Percentiles rank a stretch among this genome's conserved stretches.
Conservation (phyloP, 2,329 filamentous ascomycete species). For the Madurella mycetomatis region DNA sequence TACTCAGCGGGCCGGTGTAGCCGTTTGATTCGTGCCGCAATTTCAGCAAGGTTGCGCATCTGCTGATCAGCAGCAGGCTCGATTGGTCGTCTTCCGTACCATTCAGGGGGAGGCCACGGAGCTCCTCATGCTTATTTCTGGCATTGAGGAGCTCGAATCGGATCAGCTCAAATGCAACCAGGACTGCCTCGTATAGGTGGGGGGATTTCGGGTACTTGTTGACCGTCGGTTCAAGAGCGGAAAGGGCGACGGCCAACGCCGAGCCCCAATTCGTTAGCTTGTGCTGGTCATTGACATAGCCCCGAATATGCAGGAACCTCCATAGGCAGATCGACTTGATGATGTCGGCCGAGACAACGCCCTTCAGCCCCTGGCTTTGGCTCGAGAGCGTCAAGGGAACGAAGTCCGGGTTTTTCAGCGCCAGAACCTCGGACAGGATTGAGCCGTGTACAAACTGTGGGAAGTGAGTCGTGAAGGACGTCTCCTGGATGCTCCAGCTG, state of each 20-base stretch:
- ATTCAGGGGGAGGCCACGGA: conserved; percentile 52
- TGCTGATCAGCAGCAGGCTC: conserved; percentile 76
- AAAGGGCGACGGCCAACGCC: conserved; percentile 67
- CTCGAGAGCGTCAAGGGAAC: conserved; percentile 62
- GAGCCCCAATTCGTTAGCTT: conserved; percentile 79
- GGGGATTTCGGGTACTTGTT: conserved; percentile 41
- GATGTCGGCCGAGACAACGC: conserved; percentile 63
- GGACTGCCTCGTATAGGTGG: conserved; percentile 67
- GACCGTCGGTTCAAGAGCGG: conserved; percentile 53
- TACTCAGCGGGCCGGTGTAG: conserved; percentile 90
- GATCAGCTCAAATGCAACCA: conserved; percentile 82
- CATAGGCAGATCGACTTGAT: conserved; percentile 70
- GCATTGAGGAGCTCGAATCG: conserved; percentile 73
- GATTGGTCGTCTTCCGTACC: conserved; percentile 68
- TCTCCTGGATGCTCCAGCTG: conserved; percentile 71
- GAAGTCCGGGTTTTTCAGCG: conserved; percentile 67
- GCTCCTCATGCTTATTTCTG: conserved; percentile 53
- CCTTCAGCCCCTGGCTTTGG: conserved; percentile 46
- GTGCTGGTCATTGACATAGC: conserved; percentile 76
- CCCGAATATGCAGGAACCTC: conserved; percentile 84
- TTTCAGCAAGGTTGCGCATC: conserved; percentile 77
- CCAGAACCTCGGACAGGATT: conserved; percentile 58
- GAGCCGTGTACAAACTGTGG: conserved; percentile 42
- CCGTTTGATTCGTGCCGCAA: conserved; percentile 80
- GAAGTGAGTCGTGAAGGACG: conserved; percentile 46